Evolutionary conservation across 106 monocot genomes (phyloP), one percentile per base, ranked within the genome.

Genomic region (Triglochin maritima): DNA sequence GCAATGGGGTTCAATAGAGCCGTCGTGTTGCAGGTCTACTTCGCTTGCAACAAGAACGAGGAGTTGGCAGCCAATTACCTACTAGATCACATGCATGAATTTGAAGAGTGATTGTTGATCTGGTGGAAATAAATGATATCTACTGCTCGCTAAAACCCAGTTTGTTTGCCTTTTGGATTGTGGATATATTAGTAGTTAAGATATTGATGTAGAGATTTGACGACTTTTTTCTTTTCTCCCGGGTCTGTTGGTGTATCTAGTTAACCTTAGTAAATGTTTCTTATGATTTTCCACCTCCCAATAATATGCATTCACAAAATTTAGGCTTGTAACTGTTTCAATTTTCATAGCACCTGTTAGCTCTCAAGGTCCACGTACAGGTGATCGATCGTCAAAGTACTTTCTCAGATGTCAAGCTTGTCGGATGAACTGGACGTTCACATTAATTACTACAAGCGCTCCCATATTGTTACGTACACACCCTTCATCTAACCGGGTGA

Each of bases 31-130:
- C 82, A 87, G 62, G 87, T 92, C 3, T 87, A 78, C 65, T 81
- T 92, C 9, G 90, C 90, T 11, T 87, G 87, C 76, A 83, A 85
- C 80, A 92, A 87, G 68, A 81, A 92, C 57, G 91, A 87, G 76
- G 87, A 87, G 57, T 64, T 81, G 59, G 87, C 91, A 5, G 91
- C 87, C 44, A 87, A 87, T 62, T 92, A 92, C 55, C 87, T 92
- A 16, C 66, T 91, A 71, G 91, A 92, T 70, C 91, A 92, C 65
- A 82, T 85, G 64, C 78, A 92, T 46, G 91, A 92, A 51, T 80
- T 85, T 56, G 87, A 92, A 6, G 86, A 86, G 9, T 75, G 68
- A 75, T 54, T 47, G 45, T 57, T 56, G 9, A 44, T 66, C 16
- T 29, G n/a, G 46, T 44, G n/a, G 2, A 69, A 58, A 47, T 7